These are phyloP conservation scores for Zygosaccharomyces kombuchaensis DNA, from an alignment of 805 yeast genomes.

Conservation along the genomic window DNA sequence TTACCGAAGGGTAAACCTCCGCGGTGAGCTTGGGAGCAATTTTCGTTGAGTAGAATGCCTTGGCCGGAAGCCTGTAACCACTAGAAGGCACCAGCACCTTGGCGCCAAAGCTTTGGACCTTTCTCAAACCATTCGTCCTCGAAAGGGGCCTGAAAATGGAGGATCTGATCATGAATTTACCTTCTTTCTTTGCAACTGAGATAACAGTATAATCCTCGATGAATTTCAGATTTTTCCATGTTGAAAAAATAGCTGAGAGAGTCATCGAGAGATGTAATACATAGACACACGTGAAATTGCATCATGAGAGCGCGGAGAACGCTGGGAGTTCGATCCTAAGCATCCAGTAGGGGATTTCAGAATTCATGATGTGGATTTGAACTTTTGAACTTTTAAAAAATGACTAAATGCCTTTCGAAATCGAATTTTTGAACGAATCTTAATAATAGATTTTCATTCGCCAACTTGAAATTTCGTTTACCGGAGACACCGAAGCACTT, in stretches of 20 bases:
- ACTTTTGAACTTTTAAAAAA: too few relatives aligned
- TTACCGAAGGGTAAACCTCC: constrained; percentile 60
- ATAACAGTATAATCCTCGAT: not conserved
- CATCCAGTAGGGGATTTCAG: too few relatives aligned
- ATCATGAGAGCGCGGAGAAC: not conserved
- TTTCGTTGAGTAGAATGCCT: constrained; percentile 21
- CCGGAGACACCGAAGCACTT: too few relatives aligned
- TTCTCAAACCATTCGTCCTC: constrained; percentile 5
- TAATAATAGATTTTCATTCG: too few relatives aligned
- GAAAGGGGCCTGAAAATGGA: constrained; percentile 8
- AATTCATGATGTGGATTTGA: too few relatives aligned
- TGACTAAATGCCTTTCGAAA: too few relatives aligned
- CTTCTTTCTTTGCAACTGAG: not conserved
- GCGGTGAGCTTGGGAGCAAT: constrained; percentile 48
- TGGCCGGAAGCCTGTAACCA: not conserved
- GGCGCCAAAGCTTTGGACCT: not conserved
- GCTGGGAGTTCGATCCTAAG: too few relatives aligned
- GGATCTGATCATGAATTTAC: constrained; percentile 8
- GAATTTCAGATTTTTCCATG: not conserved
- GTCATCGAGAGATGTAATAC: not conserved
- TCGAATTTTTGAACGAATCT: too few relatives aligned
- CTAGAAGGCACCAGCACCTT: not conserved
- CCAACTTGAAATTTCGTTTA: too few relatives aligned
- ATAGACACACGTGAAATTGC: not conserved
- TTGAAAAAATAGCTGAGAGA: not conserved